Evolutionary conservation across 148 eudicot species (phyloP), one percentile per base, ranked within the genome.

Genomic region (Rhododendron williamsianum): DNA sequence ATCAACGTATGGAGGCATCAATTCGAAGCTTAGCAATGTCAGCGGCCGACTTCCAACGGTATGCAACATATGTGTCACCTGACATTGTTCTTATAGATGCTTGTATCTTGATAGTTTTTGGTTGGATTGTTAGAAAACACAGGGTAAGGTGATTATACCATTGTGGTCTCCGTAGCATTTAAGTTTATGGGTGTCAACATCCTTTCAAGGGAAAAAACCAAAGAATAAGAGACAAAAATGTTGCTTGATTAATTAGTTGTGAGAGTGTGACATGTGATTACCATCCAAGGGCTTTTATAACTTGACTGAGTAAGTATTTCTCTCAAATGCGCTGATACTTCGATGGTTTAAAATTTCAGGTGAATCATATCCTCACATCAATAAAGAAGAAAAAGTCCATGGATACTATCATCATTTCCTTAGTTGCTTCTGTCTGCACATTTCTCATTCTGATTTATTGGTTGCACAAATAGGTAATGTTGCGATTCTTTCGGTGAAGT

Each of bases 321-420:
- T 11, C 11, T 72, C 10, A 49, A 45, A 18, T 4, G 54, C 38
- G 52, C 52, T 83, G 67, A 52, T n/a, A 35, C 35, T 83, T 33
- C 0, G 41, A 33, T 78, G 72, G 69, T 79, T 74, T 82, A 52
- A 84, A 36, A 41, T 56, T 90, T 90, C 96, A 97, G 99, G 96
- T 97, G 80, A 95, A 94, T 87, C 93, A 91, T 48, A 91, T 97
- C 82, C 91, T 97, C 43, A 89, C 94, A 33, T 88, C 99, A 35
- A 97, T 95, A 92, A 97, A 94, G 94, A 93, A 94, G 96, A 97
- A 94, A 89, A 97, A 94, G 91, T 97, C 99, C 16, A 94, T 94
- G 99, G 99, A 97, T 89, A 92, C 99, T 36, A 93, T 95, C 84
- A 92, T 97, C 86, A 94, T 97, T 81, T 97, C 98, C 56, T 91